Evolutionary conservation across 108 stramenopile species (phyloP).

Genomic region (Mayamaea pseudoterrestris): DNA sequence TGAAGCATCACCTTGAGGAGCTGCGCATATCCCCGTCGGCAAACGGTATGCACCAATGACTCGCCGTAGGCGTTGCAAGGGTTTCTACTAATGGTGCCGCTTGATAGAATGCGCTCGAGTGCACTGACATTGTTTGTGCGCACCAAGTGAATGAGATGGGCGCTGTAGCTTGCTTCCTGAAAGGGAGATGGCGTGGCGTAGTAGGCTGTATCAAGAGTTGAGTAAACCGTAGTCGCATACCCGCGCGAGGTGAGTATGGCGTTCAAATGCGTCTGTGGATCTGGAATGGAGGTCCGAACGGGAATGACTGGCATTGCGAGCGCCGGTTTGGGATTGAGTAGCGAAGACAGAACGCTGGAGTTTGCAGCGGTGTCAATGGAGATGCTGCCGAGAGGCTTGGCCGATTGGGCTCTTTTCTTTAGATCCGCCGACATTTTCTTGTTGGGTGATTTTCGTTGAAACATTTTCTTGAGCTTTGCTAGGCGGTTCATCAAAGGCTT

Average conservation of each 20-base stretch:
- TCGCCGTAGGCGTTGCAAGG: conserved; percentile 72
- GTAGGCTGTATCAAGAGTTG: conserved; percentile 31
- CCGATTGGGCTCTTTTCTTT: too few relatives aligned
- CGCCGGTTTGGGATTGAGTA: too few relatives aligned
- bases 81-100: conserved; percentile 47
- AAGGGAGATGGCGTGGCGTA: conserved; percentile 45
- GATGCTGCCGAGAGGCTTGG: too few relatives aligned
- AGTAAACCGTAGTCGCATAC: conserved; percentile 34
- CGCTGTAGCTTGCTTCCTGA: conserved; percentile 53
- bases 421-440: too few relatives aligned
- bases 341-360: too few relatives aligned
- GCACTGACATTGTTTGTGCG: conserved; percentile 29
- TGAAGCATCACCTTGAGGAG: conserved; percentile 35
- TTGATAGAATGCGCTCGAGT: conserved; percentile 23
- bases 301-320: too few relatives aligned
- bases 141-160: conserved; percentile 41
- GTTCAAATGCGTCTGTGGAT: conserved; percentile 43
- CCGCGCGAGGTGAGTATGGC: conserved; percentile 39
- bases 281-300: too few relatives aligned
- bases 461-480: too few relatives aligned
- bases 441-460: too few relatives aligned
- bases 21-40: conserved; percentile 41
- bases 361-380: too few relatives aligned
- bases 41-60: conserved; percentile 53
- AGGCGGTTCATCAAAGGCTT: too few relatives aligned